Base-by-base conservation (phyloP, 768 basidiomycete genomes). In the Agrocybe pediades region DNA sequence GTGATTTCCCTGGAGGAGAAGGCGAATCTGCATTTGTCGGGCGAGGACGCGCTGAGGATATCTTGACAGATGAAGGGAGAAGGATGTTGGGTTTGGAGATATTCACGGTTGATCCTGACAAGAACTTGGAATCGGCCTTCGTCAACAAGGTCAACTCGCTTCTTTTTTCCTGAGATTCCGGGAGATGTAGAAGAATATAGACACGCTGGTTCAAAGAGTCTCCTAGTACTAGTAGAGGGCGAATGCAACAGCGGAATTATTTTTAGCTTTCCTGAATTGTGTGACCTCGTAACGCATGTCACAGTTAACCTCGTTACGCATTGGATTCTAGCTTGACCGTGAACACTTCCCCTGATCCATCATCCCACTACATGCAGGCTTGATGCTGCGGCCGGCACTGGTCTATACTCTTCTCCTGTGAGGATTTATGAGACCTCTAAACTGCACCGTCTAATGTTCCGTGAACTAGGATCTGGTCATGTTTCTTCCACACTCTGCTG, bases 1-100 rank as follows among this genome's bases (percentile, higher is more conserved):
- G 80, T 9, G 81, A 84, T 53, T 83, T 82, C 43, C 79, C 81
- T 0, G 76, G 79, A 33, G 82, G 81, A 4, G 69, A 74, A 40
- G 79, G 81, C 20, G 82, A 84, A 63, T 75, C 76, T 0, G 54
- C 58, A 8, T 83, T 78, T 46, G 43, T 67, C 1, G 76, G 72
- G 7, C 67, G 79, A 26, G 76, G 66, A 2, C 71, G 62, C 3
- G 33, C 60, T 4, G 59, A 68, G 1, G 72, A 80, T 57, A 60
- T 77, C 5, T 61, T 58, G 3, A 67, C 61, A 0, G 44, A 55
- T 2, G 71, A 75, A 43, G 81, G 72, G 4, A 73, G 71, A 20
- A 66, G 61, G 23, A 65, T 76, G 17, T 64, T 75, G 26, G 84
- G 83, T 0, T 65, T 84, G 17, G 76, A 74, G 33, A 68, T 63